These are phyloP conservation scores for Tetrapisispora phaffii DNA, from an alignment of 805 yeast species.

Conservation along the genomic window DNA sequence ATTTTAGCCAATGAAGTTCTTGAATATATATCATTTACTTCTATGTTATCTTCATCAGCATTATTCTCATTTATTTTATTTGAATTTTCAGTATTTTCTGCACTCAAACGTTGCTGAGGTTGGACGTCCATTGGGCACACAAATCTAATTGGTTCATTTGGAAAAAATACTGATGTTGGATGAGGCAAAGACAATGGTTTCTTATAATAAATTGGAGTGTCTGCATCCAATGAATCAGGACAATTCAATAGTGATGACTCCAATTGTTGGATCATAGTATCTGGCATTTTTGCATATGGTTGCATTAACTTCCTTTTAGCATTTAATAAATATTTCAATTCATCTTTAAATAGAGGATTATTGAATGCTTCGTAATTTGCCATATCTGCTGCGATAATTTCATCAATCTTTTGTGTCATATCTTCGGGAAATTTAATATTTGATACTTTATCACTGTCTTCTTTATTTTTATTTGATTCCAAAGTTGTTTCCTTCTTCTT, in stretches of 20 bases:
- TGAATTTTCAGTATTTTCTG: slow-evolving; percentile 8
- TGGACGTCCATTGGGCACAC: slow-evolving; percentile 17
- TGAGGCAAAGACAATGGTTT: slow-evolving; percentile 71
- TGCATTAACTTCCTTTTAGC: slow-evolving; percentile 24
- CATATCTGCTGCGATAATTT: slow-evolving; percentile 19
- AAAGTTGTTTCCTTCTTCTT: not conserved
- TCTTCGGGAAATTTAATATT: slow-evolving; percentile 22
- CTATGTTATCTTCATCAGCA: slow-evolving; percentile 4
- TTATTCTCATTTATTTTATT: slow-evolving; percentile 4
- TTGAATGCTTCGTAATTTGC: slow-evolving; percentile 19
- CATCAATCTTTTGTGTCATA: slow-evolving; percentile 21
- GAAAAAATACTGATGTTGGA: slow-evolving; percentile 84
- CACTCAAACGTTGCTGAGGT: not conserved
- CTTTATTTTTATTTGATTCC: not conserved
- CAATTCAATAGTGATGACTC: slow-evolving; percentile 78
- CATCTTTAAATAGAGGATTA: slow-evolving; percentile 24
- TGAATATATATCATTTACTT: slow-evolving; percentile 24
- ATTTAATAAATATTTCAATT: slow-evolving; percentile 23
- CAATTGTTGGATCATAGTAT: slow-evolving; percentile 31
- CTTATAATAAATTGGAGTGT: slow-evolving; percentile 53
- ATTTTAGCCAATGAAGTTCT: slow-evolving; percentile 42
- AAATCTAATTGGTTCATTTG: slow-evolving; percentile 36
- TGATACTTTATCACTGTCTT: not conserved
- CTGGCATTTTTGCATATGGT: slow-evolving; percentile 25
- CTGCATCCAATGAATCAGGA: slow-evolving; percentile 90